Conservation (phyloP, 2,329 filamentous ascomycete genomes). For the Fusarium cyanostomum region DNA sequence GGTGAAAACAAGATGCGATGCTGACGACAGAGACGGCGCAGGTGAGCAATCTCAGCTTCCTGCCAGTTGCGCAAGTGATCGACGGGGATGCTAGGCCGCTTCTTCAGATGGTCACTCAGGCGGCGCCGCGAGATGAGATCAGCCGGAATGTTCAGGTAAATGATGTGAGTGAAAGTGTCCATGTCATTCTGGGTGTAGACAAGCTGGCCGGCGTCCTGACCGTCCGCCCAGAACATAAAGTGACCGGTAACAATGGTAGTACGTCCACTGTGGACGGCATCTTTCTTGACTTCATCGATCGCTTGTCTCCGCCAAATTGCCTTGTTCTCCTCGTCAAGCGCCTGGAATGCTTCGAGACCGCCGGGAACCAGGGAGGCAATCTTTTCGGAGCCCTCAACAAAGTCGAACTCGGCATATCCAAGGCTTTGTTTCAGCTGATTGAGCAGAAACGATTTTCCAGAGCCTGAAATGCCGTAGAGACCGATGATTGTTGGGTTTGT, state of each 20-base stretch:
- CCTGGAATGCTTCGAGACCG: slow-evolving; percentile 59
- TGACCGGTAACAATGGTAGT: slow-evolving; percentile 64
- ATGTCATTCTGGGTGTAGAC: slow-evolving; percentile 59
- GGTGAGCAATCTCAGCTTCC: slow-evolving; percentile 52
- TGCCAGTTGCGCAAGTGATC: slow-evolving; percentile 59
- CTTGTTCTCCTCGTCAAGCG: slow-evolving; percentile 50
- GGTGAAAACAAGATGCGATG: slow-evolving; percentile 58
- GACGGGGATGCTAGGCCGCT: slow-evolving; percentile 47
- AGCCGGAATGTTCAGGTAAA: slow-evolving; percentile 61
- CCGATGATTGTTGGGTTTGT: slow-evolving; percentile 55
- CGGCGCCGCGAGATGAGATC: slow-evolving; percentile 51
- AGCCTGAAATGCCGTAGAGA: slow-evolving; percentile 64
- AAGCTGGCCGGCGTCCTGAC: slow-evolving; percentile 41
- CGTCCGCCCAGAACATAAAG: slow-evolving; percentile 62
- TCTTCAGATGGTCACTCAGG: slow-evolving; percentile 49
- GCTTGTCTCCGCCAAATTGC: slow-evolving; percentile 52
- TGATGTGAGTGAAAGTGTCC: slow-evolving; percentile 62
- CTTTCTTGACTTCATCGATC: slow-evolving; percentile 54
- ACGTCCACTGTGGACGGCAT: slow-evolving; percentile 47
- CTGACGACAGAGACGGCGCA: slow-evolving; percentile 56
- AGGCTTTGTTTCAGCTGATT: slow-evolving; percentile 51
- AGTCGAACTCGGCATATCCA: slow-evolving; percentile 49
- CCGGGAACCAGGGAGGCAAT: slow-evolving; percentile 56
- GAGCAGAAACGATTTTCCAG: slow-evolving; percentile 61
- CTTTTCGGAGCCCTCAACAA: slow-evolving; percentile 63